Evolutionary conservation across 179 eudicot species (phyloP), one percentile per base, ranked within the genome.

Genomic region (Camellia oleifera): DNA sequence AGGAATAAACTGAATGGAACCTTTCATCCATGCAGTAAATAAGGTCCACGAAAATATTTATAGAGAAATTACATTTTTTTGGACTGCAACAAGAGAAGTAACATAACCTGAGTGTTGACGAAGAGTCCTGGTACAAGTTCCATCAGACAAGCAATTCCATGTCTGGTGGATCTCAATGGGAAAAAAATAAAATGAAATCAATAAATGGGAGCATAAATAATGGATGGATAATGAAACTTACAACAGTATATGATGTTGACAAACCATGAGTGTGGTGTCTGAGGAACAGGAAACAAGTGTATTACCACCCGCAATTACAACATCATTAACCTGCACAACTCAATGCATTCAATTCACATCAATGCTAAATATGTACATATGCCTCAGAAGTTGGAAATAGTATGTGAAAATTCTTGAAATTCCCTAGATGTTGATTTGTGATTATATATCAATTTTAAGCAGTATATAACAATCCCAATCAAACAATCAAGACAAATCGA

Each of bases 281-380:
- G 98, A 97, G 81, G 99, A 94, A 85, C 99, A 97, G 11, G 99
- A 97, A 32, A 97, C 97, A 82, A 94, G 92, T 5, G 97, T 92
- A 79, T 89, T 90, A 81, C 88, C 94, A 75, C 98, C 98, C 20
- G 87, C 81, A 84, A 97, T 88, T 61, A 94, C 98, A 78, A 88
- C 92, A 83, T 94, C 99, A 88, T 97, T 97, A 48, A 97, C 98
- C 99, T 97, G 94, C 84, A 86, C 72, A 86, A 76, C 45, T 77
- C 81, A 54, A 83, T 46, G 70, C 71, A 32, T 57, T 57, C 11
- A 5, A 57, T 65, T 70, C 15, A 26, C 46, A 50, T 62, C n/a
- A 61, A 75, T 17, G 61, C 69, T 44, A 23, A 54, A 12, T 1
- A 64, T 3, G 14, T 13, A 54, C 18, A 20, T 1, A 69, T 26